Base-by-base conservation (phyloP, 805 yeast species). In the Wickerhamiella sorbophila region DNA sequence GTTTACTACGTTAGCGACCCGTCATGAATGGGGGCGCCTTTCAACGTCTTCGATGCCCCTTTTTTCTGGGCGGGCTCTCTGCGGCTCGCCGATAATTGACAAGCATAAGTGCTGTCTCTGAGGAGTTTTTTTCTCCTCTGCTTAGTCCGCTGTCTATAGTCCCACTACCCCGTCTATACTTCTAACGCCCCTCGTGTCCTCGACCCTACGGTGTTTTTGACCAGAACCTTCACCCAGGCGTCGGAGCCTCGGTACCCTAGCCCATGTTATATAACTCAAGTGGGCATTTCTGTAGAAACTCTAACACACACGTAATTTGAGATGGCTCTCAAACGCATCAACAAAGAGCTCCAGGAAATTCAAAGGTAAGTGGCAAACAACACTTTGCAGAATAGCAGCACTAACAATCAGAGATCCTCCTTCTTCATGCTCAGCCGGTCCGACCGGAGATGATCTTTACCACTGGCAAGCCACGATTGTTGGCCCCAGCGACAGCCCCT, bases 381-480 rank as follows among this genome's bases (percentile, higher is more conserved):
- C 20, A 39, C 16, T 20, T 17, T 31, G n/a, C 16, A 32, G 20
- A 12, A 22, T 18, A 5, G 31, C 9, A 32, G 12, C n/a, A 17
- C 18, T 31, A 12, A 31, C 18, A 12, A 31, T n/a, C 85, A 95
- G 38, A 72, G 98, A 88, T 63, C 98, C 98, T 50, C 97, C 97
- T 56, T 82, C 96, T 48, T 87, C 95, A 36, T 91, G 97, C 67
- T 86, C 96, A 19, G 98, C 98, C 9, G 98, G 98, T 33, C 98
- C 98, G 54, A 91, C 85, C 36, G 96, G 96, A 38, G 97, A 91
- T 56, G 98, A 88, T 64, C 70, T 88, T 59, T 91, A 81, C 69
- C 97, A 88, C 70, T 91, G 98, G 98, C 97, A 91, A 68, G 98
- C 97, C 33, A 87, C 97, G 35, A 91, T 91, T 62, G 85, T 91